phyloP scores from a whole-genome alignment of 23 red algal genomes.

The Porphyridium purpureum region DNA sequence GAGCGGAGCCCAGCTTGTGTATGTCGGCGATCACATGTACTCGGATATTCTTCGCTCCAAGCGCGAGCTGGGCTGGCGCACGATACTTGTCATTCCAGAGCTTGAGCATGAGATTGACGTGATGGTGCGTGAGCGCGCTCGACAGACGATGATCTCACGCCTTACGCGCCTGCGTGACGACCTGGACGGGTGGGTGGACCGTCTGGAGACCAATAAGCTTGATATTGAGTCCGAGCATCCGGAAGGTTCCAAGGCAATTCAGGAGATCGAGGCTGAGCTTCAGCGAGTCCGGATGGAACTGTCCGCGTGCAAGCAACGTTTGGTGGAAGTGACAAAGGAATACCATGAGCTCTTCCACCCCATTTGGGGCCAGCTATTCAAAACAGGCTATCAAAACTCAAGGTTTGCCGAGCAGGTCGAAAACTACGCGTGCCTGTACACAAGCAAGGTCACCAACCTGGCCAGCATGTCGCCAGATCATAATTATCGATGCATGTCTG shows the following conservation, averaged over 20 bases:
- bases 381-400: slow-evolving; percentile 92
- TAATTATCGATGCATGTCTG: slow-evolving; percentile 70
- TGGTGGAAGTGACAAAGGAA: slow-evolving; percentile 29
- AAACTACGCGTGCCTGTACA: slow-evolving; percentile 96
- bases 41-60: slow-evolving; percentile 90
- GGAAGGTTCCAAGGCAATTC: not conserved
- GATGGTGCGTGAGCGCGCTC: slow-evolving; percentile 24
- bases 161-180: slow-evolving; percentile 53
- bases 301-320: slow-evolving; percentile 27
- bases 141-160: slow-evolving; percentile 25
- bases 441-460: slow-evolving; percentile 73
- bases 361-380: slow-evolving; percentile 96
- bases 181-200: slow-evolving; percentile 85
- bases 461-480: slow-evolving; percentile 59
- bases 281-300: no score
- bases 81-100: slow-evolving; percentile 95
- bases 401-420: slow-evolving; percentile 97
- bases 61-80: slow-evolving; percentile 91
- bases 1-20: slow-evolving; percentile 66
- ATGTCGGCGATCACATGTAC: slow-evolving; percentile 96
- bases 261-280: not conserved
- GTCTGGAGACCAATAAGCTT: slow-evolving; percentile 1
- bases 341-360: slow-evolving; percentile 78
- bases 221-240: not conserved
- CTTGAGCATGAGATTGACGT: slow-evolving; percentile 81